phyloP scores from a whole-genome alignment of 2,329 filamentous ascomycete species.

The Hypoxylon sp. region DNA sequence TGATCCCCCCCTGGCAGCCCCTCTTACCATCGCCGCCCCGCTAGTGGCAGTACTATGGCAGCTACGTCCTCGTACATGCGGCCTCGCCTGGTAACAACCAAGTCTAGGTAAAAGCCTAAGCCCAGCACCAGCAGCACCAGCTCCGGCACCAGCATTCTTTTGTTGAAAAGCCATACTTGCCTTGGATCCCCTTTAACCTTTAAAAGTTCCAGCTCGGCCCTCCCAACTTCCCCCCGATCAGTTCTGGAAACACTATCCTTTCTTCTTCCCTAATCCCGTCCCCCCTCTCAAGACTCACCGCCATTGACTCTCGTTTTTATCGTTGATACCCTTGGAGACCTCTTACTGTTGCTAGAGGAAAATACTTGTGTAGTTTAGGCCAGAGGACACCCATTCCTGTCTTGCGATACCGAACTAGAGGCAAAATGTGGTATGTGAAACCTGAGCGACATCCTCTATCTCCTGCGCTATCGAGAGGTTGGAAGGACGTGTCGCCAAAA shows the following conservation, averaged over 20 bases:
- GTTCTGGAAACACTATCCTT: slow-evolving; percentile 41
- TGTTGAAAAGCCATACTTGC: slow-evolving; percentile 32
- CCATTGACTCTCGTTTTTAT: slow-evolving; percentile 41
- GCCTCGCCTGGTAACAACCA: slow-evolving; percentile 38
- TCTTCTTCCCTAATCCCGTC: slow-evolving; percentile 29
- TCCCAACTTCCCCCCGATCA: slow-evolving; percentile 36
- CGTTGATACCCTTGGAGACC: slow-evolving; percentile 37
- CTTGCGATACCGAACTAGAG: slow-evolving; percentile 32
- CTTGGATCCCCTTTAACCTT: slow-evolving; percentile 22
- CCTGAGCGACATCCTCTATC: slow-evolving; percentile 26
- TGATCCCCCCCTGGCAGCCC: slow-evolving; percentile 23
- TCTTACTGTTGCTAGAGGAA: slow-evolving; percentile 19
- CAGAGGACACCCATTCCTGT: slow-evolving; percentile 31
- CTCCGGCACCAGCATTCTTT: slow-evolving; percentile 26
- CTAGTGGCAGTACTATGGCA: slow-evolving; percentile 32
- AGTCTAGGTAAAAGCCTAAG: slow-evolving; percentile 41
- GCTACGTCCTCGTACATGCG: slow-evolving; percentile 38
- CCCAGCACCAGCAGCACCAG: slow-evolving; percentile 22
- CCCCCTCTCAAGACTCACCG: slow-evolving; percentile 34
- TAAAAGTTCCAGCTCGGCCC: slow-evolving; percentile 39
- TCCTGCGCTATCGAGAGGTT: slow-evolving; percentile 12
- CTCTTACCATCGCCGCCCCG: slow-evolving; percentile 31
- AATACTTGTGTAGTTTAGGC: slow-evolving; percentile 19
- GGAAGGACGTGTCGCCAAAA: slow-evolving; percentile 9
- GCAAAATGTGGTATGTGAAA: slow-evolving; percentile 53